Conservation (phyloP, 2,329 filamentous ascomycete species). For the Fusarium abutilonis region DNA sequence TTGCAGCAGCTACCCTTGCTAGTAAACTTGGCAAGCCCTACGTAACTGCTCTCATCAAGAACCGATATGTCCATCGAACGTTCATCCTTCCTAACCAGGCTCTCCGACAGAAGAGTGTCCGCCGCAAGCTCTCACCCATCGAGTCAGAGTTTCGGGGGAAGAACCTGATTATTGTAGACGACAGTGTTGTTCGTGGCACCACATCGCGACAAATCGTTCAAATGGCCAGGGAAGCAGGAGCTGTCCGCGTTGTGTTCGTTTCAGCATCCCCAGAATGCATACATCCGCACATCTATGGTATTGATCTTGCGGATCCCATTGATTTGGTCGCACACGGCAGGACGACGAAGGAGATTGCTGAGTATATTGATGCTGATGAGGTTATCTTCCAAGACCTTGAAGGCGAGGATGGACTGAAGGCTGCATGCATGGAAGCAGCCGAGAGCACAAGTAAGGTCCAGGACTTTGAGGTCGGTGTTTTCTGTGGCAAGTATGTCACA, state of each 20-base stretch:
- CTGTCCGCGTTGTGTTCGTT: conserved; percentile 83
- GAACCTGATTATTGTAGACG: conserved; percentile 86
- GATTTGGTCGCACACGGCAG: conserved; percentile 56
- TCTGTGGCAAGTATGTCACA: conserved; percentile 88
- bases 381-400: conserved; percentile 72
- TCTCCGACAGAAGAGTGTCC: conserved; percentile 83
- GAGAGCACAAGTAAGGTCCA: conserved; percentile 63
- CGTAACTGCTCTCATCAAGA: conserved; percentile 86
- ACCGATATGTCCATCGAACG: conserved; percentile 87
- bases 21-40: conserved; percentile 79
- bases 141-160: conserved; percentile 83
- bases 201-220: conserved; percentile 72
- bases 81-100: conserved; percentile 82
- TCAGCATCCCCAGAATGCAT: conserved; percentile 85
- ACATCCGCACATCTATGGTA: conserved; percentile 78
- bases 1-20: conserved; percentile 80
- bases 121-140: conserved; percentile 89
- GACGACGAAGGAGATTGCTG: conserved; percentile 53
- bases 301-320: conserved; percentile 57
- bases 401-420: conserved; percentile 70
- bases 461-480: conserved; percentile 90
- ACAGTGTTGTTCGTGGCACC: conserved; percentile 83
- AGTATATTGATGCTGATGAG: conserved; percentile 56
- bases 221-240: conserved; percentile 87
- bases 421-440: conserved; percentile 78